Evolutionary conservation across 768 basidiomycete genomes (phyloP).

Genomic region (Leccinum obscurum): DNA sequence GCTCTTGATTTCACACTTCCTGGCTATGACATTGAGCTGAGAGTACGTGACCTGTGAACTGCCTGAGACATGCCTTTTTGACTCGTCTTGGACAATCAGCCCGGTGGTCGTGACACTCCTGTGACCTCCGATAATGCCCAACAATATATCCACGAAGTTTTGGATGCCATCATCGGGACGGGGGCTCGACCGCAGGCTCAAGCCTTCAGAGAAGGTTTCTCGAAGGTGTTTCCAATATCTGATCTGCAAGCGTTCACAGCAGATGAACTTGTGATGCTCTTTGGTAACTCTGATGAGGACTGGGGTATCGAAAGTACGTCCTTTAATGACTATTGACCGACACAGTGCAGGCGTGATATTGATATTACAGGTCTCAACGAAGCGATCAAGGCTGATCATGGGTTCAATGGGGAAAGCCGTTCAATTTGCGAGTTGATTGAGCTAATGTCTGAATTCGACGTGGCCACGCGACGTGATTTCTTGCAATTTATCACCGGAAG

Average conservation of each 20-base stretch:
- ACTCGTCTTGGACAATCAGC: slow-evolving; percentile 40
- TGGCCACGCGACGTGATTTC: slow-evolving; percentile 74
- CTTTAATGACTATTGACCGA: background rate
- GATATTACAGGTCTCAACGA: slow-evolving; percentile 70
- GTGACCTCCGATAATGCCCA: slow-evolving; percentile 89
- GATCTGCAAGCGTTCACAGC: slow-evolving; percentile 92
- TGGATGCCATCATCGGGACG: slow-evolving; percentile 85
- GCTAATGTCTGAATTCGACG: slow-evolving; percentile 81
- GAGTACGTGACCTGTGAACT: slow-evolving; percentile 46
- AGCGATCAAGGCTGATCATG: slow-evolving; percentile 95
- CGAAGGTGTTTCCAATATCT: slow-evolving; percentile 90
- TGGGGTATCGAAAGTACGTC: slow-evolving; percentile 89
- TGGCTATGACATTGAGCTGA: slow-evolving; percentile 91
- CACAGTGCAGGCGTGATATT: background rate
- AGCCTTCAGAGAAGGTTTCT: slow-evolving; percentile 93
- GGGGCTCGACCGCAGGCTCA: slow-evolving; percentile 79
- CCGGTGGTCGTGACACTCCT: slow-evolving; percentile 72
- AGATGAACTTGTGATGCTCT: slow-evolving; percentile 93
- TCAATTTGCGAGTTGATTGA: slow-evolving; percentile 87
- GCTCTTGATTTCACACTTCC: slow-evolving; percentile 96
- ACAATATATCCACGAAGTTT: slow-evolving; percentile 84
- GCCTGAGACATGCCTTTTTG: background rate
- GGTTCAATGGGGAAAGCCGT: slow-evolving; percentile 93
- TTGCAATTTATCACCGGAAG: slow-evolving; percentile 98
- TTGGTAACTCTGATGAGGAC: slow-evolving; percentile 97